Conservation (phyloP, 2,329 filamentous ascomycete species). For the Dactylellina leptospora region DNA sequence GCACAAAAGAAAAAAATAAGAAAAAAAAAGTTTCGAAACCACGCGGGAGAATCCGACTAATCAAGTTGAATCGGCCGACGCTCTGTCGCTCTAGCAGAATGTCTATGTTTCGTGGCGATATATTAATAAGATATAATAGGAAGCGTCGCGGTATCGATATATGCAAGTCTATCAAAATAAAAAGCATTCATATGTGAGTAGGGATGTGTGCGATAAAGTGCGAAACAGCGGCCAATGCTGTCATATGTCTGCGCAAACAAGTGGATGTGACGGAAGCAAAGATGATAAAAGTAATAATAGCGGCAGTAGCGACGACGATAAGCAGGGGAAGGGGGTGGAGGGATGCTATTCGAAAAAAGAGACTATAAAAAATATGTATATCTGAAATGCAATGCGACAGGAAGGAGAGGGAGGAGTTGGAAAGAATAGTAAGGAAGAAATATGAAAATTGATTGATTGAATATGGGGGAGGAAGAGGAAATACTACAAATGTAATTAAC, state of each 20-base stretch:
- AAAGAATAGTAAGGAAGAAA: background rate
- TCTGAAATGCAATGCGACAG: background rate
- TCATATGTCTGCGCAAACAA: slow-evolving; percentile 23
- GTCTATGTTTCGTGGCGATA: slow-evolving; percentile 30
- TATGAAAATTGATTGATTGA: slow-evolving; percentile 6
- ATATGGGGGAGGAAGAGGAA: background rate
- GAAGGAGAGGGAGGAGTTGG: background rate
- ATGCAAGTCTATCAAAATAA: slow-evolving; percentile 18
- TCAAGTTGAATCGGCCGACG: slow-evolving; percentile 29
- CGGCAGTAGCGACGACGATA: background rate
- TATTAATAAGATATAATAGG: slow-evolving; percentile 49
- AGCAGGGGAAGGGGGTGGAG: background rate
- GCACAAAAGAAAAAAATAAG: background rate
- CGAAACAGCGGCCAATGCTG: slow-evolving; percentile 18
- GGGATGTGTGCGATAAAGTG: slow-evolving; percentile 24
- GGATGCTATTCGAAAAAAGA: background rate
- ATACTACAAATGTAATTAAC: slow-evolving; percentile 6
- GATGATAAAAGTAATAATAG: background rate
- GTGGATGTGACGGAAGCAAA: slow-evolving; percentile 10
- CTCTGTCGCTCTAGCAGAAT: slow-evolving; percentile 21
- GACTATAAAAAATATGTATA: slow-evolving; percentile 17
- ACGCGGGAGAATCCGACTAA: slow-evolving; percentile 28
- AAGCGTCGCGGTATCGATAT: slow-evolving; percentile 27
- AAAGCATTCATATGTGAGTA: slow-evolving; percentile 12
- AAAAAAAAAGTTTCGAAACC: slow-evolving; percentile 26